Evolutionary conservation across 23 red algal genomes (phyloP), one percentile per base, ranked within the genome.

Genomic region (Gracilaria gracilis): DNA sequence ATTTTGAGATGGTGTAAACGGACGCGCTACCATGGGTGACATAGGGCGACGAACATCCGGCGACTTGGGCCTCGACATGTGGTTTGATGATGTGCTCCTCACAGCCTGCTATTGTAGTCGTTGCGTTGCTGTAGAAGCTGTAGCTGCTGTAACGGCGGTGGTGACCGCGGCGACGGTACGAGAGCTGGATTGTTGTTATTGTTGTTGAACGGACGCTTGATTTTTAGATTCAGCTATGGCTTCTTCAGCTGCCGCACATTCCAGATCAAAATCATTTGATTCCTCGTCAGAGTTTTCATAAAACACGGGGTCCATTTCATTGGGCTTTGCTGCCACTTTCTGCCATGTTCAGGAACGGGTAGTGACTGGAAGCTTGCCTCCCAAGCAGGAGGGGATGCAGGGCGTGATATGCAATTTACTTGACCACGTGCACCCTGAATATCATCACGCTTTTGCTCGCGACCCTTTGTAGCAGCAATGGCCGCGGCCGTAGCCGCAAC

Each of bases 221-320:
- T 78, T 55, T 2, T 88, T 76, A 14, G 87, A 81, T 49, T 79
- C 71, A 42, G 87, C 87, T 50, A 90, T 79, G 1, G 87, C 87
- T 27, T 90, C 87, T 50, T 90, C 87, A 6, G 87, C 87, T 25
- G 87, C 87, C 13, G 87, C 87, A 28, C 87, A 75, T 35, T 90
- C 87, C 1, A 75, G 87, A 47, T 90, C 87, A 39, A 90, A 90
- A 48, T 80, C 87, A 27, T 90, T 59, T 35, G 87, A 74, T 54
- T 90, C 87, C 34, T 90, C 87, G 79, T 90, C 87, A 15, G 87
- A 90, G 72, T 90, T 90, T 9, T 90, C 87, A 57, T 90, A 90
- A 69, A 90, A 90, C 15, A 90, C 76, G 12, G 66, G 58, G 6
- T 69, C 69, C 71, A 61, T 58, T 16, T 78, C 84, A 38, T 79